Evolutionary conservation across 2,329 filamentous ascomycete species (phyloP).

Genomic region (Cercospora citrullina): DNA sequence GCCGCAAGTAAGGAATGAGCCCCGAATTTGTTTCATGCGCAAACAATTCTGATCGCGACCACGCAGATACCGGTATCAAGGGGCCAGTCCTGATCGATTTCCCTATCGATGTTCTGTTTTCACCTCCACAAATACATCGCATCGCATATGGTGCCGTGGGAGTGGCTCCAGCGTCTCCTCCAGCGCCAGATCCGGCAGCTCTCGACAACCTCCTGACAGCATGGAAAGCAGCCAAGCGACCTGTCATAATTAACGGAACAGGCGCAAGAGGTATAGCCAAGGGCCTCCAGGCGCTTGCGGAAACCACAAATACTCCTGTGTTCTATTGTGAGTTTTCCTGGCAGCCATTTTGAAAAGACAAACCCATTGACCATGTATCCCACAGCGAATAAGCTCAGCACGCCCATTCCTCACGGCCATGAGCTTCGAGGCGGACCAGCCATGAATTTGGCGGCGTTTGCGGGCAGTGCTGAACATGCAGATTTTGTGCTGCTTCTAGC

Average conservation of each 20-base stretch:
- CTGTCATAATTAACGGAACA: slow-evolving; percentile 47
- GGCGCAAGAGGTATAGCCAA: slow-evolving; percentile 37
- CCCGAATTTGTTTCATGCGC: not conserved
- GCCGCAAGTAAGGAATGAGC: slow-evolving; percentile 31
- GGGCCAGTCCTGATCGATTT: slow-evolving; percentile 45
- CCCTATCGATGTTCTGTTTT: slow-evolving; percentile 46
- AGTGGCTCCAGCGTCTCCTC: slow-evolving; percentile 37
- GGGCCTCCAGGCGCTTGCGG: slow-evolving; percentile 39
- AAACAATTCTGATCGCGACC: slow-evolving; percentile 4
- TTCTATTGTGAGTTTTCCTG: slow-evolving; percentile 38
- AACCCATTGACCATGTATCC: not conserved
- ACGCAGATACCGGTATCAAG: slow-evolving; percentile 41
- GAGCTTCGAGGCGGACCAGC: slow-evolving; percentile 43
- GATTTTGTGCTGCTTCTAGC: slow-evolving; percentile 47
- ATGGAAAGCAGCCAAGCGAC: slow-evolving; percentile 41
- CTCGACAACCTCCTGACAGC: slow-evolving; percentile 39
- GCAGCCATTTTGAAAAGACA: too few species aligned
- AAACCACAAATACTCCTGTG: slow-evolving; percentile 42
- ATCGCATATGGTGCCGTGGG: slow-evolving; percentile 47
- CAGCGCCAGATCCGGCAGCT: slow-evolving; percentile 42
- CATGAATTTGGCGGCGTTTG: slow-evolving; percentile 38
- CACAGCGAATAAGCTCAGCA: slow-evolving; percentile 38
- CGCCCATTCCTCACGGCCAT: slow-evolving; percentile 35
- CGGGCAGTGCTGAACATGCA: slow-evolving; percentile 36
- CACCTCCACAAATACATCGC: slow-evolving; percentile 41